Evolutionary conservation across 225 moss, liverwort and hornwort genomes (phyloP).

Genomic region (Bryum argenteum): DNA sequence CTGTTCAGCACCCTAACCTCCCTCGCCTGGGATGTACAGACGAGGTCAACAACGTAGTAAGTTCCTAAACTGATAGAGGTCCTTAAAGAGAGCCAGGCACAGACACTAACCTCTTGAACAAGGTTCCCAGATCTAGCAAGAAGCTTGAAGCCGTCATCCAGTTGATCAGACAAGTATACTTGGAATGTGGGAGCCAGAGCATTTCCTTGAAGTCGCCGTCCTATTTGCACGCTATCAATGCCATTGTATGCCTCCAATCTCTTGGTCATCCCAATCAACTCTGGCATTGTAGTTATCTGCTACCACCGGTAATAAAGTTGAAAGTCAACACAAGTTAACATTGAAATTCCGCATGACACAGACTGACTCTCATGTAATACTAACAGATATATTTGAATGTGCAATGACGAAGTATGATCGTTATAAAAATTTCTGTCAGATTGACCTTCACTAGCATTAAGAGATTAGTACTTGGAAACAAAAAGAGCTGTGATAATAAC

Average conservation of each 20-base stretch:
- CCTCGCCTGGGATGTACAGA: too few relatives aligned
- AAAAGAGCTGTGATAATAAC: slow-evolving; percentile 22
- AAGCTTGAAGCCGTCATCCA: slow-evolving; percentile 72
- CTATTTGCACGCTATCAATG: slow-evolving; percentile 52
- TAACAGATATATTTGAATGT: too few relatives aligned
- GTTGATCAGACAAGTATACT: slow-evolving; percentile 69
- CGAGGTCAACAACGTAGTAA: too few relatives aligned
- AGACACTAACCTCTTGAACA: slow-evolving; percentile 38
- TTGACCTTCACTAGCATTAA: neutral
- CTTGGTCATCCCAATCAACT: slow-evolving; percentile 51
- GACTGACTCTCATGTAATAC: too few relatives aligned
- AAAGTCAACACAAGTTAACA: too few relatives aligned
- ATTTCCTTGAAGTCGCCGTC: slow-evolving; percentile 63
- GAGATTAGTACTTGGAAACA: neutral
- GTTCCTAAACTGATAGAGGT: neutral
- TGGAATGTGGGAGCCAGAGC: slow-evolving; percentile 77
- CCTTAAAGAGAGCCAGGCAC: neutral
- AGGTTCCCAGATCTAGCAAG: slow-evolving; percentile 73
- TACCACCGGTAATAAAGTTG: too few relatives aligned
- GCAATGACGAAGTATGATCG: too few relatives aligned
- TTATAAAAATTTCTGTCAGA: too few relatives aligned
- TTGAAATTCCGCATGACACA: too few relatives aligned
- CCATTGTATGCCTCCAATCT: slow-evolving; percentile 59
- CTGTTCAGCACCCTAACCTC: too few relatives aligned
- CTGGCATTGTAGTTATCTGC: slow-evolving; percentile 52